Base-by-base conservation (phyloP, 441 rosid genomes). In the Caryocar brasiliense region DNA sequence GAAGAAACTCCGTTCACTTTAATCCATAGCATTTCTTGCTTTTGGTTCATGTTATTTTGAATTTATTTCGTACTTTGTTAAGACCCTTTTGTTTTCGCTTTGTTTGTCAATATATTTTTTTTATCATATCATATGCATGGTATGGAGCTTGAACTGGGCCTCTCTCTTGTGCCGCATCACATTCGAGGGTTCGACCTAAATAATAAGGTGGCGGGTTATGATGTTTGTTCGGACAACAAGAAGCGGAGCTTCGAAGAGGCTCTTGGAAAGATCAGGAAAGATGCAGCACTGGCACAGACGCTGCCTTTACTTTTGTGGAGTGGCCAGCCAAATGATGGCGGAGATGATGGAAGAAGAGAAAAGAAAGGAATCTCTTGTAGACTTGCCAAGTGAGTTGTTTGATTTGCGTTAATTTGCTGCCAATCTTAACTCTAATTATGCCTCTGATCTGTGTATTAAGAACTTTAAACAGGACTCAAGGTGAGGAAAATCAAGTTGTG, bases 71-170 rank as follows among this genome's bases (percentile, higher is more conserved):
- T n/a, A 21, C 21, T 26, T 7, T 39, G 3, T 1, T 7, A 12
- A 21, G 14, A n/a, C 13, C 20, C n/a, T 40, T 37, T 37, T 35
- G 17, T 4, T 14, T 39, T 17, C 1, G 30, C 22, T 5, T 22
- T 3, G 14, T 34, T 20, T n/a, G 32, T 22, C 14, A 21, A 2
- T 11, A 2, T 24, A 4, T 20, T 6, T 18, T 7, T 1, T 6
- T 43, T 11, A 32, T 42, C 22, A 23, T 14, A 8, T 7, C 25
- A 6, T 6, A 10, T 33, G 42, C 21, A 10, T 33, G 2, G 38
- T 10, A 74, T 75, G 84, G 84, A 78, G 64, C 75, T 75, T 67
- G 67, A 75, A 29, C 75, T 75, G 0, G 68, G 65, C n/a, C 79
- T 75, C 28, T 56, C 77, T 18, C 75, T 75, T 22, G 59, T 73